These are phyloP conservation scores for Coleophoma crateriformis DNA, from an alignment of 2,329 filamentous ascomycete species.

Conservation along the genomic window DNA sequence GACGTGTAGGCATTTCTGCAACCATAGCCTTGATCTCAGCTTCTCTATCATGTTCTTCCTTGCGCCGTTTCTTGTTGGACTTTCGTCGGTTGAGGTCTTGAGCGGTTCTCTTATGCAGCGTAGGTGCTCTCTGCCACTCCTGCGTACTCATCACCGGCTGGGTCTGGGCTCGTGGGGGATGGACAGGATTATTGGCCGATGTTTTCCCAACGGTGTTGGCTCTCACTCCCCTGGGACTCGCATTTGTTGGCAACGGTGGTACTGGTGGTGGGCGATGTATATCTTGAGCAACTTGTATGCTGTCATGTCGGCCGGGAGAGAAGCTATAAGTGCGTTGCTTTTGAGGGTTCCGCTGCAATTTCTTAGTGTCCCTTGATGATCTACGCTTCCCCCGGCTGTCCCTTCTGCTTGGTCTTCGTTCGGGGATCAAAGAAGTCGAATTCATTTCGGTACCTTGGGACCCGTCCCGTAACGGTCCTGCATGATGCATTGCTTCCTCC, in stretches of 20 bases:
- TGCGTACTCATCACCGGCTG: constrained; percentile 16
- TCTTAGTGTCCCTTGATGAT: constrained; percentile 27
- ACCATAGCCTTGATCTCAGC: constrained; percentile 86
- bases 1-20: constrained; percentile 58
- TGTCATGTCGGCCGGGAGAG: constrained; percentile 53
- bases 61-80: constrained; percentile 66
- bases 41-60: constrained; percentile 72
- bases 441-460: constrained; percentile 25
- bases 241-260: constrained; percentile 18
- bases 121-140: constrained; percentile 41
- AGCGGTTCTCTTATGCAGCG: constrained; percentile 55
- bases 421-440: constrained; percentile 18
- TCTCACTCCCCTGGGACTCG: constrained; percentile 18
- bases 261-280: constrained; percentile 18
- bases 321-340: constrained; percentile 53
- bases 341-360: constrained; percentile 36
- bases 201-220: constrained; percentile 4
- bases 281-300: constrained; percentile 35
- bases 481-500: constrained; percentile 36
- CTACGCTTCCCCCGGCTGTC: constrained; percentile 21
- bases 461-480: constrained; percentile 19
- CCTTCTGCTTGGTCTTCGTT: constrained; percentile 29
- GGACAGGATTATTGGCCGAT: constrained; percentile 3
- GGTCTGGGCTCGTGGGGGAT: constrained; percentile 10
- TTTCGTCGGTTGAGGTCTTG: constrained; percentile 60